Evolutionary conservation across 495 filamentous ascomycete species (phyloP).

Genomic region (Neurospora intermedia): DNA sequence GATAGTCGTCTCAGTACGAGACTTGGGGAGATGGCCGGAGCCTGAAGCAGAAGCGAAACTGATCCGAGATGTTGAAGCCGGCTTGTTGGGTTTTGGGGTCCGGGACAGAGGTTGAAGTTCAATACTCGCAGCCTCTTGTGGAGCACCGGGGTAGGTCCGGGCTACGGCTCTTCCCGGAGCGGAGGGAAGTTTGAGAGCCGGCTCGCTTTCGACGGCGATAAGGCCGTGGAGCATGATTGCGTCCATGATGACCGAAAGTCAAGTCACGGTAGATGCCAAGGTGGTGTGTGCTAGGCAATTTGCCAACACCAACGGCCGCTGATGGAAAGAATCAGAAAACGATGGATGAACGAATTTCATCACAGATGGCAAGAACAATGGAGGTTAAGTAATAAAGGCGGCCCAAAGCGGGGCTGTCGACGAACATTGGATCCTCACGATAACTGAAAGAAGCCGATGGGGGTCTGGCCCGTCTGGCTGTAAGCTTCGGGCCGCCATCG

Average conservation of each 20-base stretch:
- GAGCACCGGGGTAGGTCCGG: constrained; percentile 29
- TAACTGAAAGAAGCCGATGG: background rate
- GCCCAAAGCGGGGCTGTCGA: background rate
- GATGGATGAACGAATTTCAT: background rate
- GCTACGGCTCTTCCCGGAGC: constrained; percentile 27
- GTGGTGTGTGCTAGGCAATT: background rate
- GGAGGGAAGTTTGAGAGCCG: constrained; percentile 1
- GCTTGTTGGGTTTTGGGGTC: background rate
- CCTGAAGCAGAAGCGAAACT: constrained; percentile 1
- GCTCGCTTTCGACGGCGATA: background rate
- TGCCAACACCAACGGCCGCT: background rate
- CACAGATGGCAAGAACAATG: background rate
- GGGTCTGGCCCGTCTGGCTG: background rate
- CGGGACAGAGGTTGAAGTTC: constrained; percentile 23
- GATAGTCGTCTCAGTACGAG: too few relatives aligned
- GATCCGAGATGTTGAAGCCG: constrained; percentile 15
- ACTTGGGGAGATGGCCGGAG: too few relatives aligned
- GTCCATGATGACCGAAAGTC: background rate
- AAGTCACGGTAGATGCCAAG: background rate
- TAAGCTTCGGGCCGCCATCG: background rate
- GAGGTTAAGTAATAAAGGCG: background rate
- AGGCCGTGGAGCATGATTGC: background rate
- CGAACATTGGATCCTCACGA: background rate
- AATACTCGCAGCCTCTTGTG: constrained; percentile 19
- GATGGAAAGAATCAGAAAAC: background rate